Percentiles rank a stretch among this genome's conserved stretches.
Evolutionary conservation across 1,284 basidiomycete genomes (phyloP).

Genomic region (Ceratobasidium sp.): DNA sequence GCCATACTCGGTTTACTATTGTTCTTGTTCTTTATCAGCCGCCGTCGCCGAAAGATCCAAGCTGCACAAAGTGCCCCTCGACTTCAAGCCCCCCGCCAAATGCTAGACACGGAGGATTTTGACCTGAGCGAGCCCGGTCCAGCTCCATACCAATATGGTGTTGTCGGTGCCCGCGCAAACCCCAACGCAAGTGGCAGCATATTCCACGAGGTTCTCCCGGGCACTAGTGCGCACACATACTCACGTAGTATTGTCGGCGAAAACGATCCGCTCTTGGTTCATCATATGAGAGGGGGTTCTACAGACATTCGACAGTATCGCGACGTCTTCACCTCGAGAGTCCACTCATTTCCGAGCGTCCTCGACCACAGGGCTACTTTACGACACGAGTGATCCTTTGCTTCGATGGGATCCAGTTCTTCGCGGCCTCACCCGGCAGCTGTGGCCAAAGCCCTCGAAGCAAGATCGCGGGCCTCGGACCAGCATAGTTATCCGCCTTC

Average conservation of each 20-base stretch:
- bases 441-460: slow-evolving; percentile 19
- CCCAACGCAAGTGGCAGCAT: slow-evolving; percentile 33
- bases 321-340: slow-evolving; percentile 30
- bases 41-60: slow-evolving; percentile 19
- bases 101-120: slow-evolving; percentile 31
- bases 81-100: slow-evolving; percentile 32
- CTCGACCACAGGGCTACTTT: slow-evolving; percentile 29
- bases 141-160: slow-evolving; percentile 29
- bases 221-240: not conserved
- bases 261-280: slow-evolving; percentile 28
- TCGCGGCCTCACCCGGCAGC: slow-evolving; percentile 10
- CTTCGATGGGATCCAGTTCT: not conserved
- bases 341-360: slow-evolving; percentile 32
- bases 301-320: slow-evolving; percentile 14
- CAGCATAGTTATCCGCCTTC: slow-evolving; percentile 28
- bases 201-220: slow-evolving; percentile 32
- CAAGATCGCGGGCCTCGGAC: slow-evolving; percentile 12
- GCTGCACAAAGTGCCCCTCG: slow-evolving; percentile 19
- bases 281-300: slow-evolving; percentile 18
- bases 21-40: slow-evolving; percentile 22
- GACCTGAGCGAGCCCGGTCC: slow-evolving; percentile 29
- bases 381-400: slow-evolving; percentile 24
- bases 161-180: slow-evolving; percentile 31
- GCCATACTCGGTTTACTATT: slow-evolving; percentile 26
- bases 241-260: slow-evolving; percentile 19